A percentile compares a stretch with the other conserved stretches of the same genome.
Conservation (phyloP, 2,329 filamentous ascomycete species). For the Ceratocystis alfenasii region DNA sequence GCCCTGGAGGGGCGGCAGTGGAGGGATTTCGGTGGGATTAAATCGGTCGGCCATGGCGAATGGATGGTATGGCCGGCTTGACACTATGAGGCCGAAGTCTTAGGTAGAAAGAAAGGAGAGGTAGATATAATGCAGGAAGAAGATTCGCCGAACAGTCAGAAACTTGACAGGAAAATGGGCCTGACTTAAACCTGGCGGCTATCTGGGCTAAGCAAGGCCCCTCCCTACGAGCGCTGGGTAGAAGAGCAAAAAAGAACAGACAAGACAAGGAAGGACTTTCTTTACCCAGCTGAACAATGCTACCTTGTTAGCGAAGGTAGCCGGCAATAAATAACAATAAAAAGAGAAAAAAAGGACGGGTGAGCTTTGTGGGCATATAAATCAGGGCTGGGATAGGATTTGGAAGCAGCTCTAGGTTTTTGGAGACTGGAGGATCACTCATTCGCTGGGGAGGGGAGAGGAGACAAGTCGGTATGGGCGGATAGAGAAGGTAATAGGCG, state of each 20-base stretch:
- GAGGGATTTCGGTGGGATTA: neutral
- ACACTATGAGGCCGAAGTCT: neutral
- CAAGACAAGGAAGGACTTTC: neutral
- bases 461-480: neutral
- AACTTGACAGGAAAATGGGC: neutral
- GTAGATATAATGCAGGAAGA: neutral
- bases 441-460: neutral
- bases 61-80: neutral
- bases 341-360: neutral
- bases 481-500: neutral
- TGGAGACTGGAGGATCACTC: neutral
- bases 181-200: constrained; percentile 1
- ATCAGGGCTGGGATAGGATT: neutral
- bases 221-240: neutral
- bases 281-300: neutral
- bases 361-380: neutral
- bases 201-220: neutral
- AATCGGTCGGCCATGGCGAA: constrained; percentile 17
- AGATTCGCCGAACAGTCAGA: neutral
- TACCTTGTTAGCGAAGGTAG: neutral
- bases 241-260: neutral
- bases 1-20: neutral
- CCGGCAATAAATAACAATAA: neutral
- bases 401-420: neutral
- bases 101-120: neutral